Evolutionary conservation across 768 basidiomycete genomes (phyloP), one percentile per base, ranked within the genome.

Genomic region (Phlegmacium glaucopus): DNA sequence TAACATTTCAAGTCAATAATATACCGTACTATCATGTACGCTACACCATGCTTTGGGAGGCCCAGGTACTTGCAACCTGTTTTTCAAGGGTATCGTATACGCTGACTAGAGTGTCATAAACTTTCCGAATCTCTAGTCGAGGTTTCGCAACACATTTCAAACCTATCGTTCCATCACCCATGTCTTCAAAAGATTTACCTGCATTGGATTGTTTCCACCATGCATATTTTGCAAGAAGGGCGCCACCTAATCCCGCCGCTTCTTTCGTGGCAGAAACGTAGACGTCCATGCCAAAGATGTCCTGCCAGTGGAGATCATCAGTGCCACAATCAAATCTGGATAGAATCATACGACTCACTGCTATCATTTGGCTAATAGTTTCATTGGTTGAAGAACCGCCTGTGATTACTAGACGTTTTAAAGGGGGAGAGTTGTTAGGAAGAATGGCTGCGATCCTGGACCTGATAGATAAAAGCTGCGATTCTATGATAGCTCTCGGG

Each of bases 401-500:
- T 5, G 85, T 86, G 29, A 89, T 72, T 37, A 92, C 81, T 37
- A 92, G 76, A 27, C 87, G 75, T 35, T 77, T 78, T 37, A 90
- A 69, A 28, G 61, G 72, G 13, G 74, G 77, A 2, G 79, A 71
- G 53, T 78, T 66, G 10, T 72, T 64, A 0, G 85, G 82, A 6
- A 90, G 69, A 56, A 92, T 87, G 7, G 78, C 80, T 4, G 72
- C 70, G 26, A 91, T 78, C 38, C 90, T 78, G 13, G 83, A 80
- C 42, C 79, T 76, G 66, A 93, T 90, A 16, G 87, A 88, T 46
- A 94, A 70, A 57, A 94, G 80, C 60, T 94, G 91, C 1, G 88
- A 88, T 62, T 92, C 89, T 48, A 94, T 69, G 49, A 94, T 85
- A 12, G 86, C 84, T 22, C 87, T 82, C 13, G 88, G 78, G 58